These are phyloP conservation scores for Porogramme epimiltina DNA, from an alignment of 1,284 basidiomycete species.

Conservation along the genomic window DNA sequence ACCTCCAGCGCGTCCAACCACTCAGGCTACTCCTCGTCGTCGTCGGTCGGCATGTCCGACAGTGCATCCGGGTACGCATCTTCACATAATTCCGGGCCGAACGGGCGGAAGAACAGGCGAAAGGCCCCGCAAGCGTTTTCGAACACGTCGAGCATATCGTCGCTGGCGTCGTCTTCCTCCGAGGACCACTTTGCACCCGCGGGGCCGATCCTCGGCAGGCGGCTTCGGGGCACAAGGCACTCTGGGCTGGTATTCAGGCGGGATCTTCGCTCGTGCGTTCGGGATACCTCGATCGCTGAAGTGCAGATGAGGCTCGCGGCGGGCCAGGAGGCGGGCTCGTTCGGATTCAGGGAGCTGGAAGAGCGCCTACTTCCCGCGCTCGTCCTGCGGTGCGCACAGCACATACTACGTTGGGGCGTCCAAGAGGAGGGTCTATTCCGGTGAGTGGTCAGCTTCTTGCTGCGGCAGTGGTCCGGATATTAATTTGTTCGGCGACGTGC, in stretches of 20 bases:
- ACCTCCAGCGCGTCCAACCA: conserved; percentile 43
- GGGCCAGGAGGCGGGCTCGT: conserved; percentile 22
- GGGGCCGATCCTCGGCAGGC: conserved; percentile 56
- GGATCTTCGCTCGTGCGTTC: conserved; percentile 56
- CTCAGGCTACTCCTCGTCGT: conserved; percentile 41
- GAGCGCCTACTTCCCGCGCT: conserved; percentile 67
- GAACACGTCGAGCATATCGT: conserved; percentile 57
- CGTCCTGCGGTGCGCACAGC: conserved; percentile 78
- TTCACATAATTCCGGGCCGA: conserved; percentile 39
- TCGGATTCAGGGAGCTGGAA: conserved; percentile 42
- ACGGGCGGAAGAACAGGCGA: conserved; percentile 40
- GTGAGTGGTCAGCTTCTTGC: conserved; percentile 40
- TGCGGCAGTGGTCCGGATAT: not conserved
- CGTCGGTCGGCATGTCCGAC: conserved; percentile 18
- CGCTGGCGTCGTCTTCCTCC: conserved; percentile 46
- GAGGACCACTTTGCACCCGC: conserved; percentile 45
- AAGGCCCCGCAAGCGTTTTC: conserved; percentile 62
- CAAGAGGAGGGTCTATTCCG: conserved; percentile 85
- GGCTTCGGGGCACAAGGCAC: conserved; percentile 54
- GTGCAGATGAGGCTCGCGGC: conserved; percentile 24
- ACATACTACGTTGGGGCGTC: conserved; percentile 77
- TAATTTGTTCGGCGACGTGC: conserved; percentile 2
- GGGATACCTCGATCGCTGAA: conserved; percentile 56
- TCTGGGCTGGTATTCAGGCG: conserved; percentile 66
- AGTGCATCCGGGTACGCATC: conserved; percentile 35